Conservation (phyloP, 257 asterid genomes). For the Marsdenia floribunda region DNA sequence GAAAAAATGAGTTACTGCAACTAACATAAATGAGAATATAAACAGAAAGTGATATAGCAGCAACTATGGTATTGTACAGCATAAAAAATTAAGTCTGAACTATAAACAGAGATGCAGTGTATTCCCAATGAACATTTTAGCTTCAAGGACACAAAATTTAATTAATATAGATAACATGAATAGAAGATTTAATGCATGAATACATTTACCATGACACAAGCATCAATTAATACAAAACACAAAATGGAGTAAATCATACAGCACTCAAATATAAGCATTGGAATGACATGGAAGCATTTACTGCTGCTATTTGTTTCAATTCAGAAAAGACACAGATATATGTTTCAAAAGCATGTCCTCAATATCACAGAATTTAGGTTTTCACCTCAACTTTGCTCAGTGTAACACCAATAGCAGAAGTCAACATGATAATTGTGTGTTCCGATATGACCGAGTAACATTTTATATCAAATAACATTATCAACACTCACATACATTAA, state of each 20-base stretch:
- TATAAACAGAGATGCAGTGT: neutral
- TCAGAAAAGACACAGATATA: neutral
- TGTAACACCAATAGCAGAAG: neutral
- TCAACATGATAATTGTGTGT: neutral
- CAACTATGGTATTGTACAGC: neutral
- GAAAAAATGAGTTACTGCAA: slow-evolving; percentile 5
- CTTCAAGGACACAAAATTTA: too few species aligned
- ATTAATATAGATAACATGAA: neutral
- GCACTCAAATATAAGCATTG: neutral
- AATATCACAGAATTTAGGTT: neutral
- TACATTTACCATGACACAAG: neutral
- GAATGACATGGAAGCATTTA: neutral
- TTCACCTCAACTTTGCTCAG: neutral
- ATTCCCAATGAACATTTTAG: neutral
- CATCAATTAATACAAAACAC: neutral
- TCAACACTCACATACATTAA: neutral
- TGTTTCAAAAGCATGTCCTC: neutral
- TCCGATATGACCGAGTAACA: neutral
- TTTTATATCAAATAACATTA: neutral
- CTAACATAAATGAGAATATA: neutral
- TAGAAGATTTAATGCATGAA: neutral
- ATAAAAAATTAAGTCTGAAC: neutral
- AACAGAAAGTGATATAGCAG: neutral
- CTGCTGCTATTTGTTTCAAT: neutral
- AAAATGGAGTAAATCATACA: neutral